Percentiles rank a stretch among this genome's conserved stretches.
These are phyloP conservation scores for Fraxinus greggii DNA, from an alignment of 305 asterid species.

Conservation along the genomic window DNA sequence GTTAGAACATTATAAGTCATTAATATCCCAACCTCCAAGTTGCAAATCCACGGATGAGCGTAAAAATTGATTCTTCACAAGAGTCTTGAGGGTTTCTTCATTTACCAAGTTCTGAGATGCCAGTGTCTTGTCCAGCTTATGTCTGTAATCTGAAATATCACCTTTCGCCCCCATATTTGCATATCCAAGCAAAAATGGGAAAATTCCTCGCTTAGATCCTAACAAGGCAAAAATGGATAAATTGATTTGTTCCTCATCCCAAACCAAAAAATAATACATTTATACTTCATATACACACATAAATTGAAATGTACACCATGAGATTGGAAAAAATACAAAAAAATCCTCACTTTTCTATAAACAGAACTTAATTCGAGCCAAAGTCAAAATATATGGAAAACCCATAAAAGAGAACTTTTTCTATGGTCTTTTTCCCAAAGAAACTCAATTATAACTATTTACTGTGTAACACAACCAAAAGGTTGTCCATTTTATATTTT, in stretches of 20 bases:
- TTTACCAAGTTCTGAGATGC: constrained; percentile 47
- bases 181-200: constrained; percentile 28
- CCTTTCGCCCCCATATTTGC: constrained; percentile 50
- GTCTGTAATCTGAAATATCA: constrained; percentile 55
- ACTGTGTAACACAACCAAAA: not conserved
- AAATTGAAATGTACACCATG: not conserved
- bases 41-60: constrained; percentile 35
- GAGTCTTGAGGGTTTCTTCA: constrained; percentile 47
- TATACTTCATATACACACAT: not conserved
- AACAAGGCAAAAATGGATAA: constrained; percentile 16
- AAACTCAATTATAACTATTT: not conserved
- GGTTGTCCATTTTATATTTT: not conserved
- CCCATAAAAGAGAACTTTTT: not conserved
- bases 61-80: constrained; percentile 61
- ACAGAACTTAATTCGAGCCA: not conserved
- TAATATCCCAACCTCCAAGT: constrained; percentile 39
- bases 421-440: not conserved
- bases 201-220: constrained; percentile 21
- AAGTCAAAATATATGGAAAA: not conserved
- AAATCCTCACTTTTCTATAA: not conserved
- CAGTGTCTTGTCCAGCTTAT: constrained; percentile 61
- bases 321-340: not conserved
- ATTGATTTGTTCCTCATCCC: constrained; percentile 14
- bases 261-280: not conserved
- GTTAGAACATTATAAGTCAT: not conserved